phyloP scores from a whole-genome alignment of 768 basidiomycete species.

The Collybia sp. region DNA sequence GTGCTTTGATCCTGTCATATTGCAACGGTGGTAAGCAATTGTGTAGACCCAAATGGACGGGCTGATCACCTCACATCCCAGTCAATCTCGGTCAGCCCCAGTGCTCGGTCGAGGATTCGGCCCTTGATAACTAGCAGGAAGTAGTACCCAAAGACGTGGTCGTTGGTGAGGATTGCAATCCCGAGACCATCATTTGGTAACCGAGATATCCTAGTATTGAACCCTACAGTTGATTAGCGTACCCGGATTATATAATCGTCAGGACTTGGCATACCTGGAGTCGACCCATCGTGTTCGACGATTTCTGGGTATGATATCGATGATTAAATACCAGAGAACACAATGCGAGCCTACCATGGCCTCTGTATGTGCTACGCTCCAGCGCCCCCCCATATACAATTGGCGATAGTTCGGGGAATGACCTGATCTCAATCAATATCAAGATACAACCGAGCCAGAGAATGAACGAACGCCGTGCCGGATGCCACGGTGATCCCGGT shows the following conservation, averaged over 20 bases:
- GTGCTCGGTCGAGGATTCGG: conserved; percentile 8
- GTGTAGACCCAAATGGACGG: not conserved
- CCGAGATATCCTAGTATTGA: conserved; percentile 13
- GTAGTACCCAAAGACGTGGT: conserved; percentile 5
- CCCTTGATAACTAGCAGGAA: conserved; percentile 3
- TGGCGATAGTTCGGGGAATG: conserved; percentile 15
- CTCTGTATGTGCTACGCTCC: conserved; percentile 15
- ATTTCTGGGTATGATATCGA: conserved; percentile 1
- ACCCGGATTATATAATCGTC: not conserved
- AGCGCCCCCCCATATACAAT: conserved; percentile 24
- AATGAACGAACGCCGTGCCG: conserved; percentile 5
- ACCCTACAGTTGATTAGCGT: conserved; percentile 4
- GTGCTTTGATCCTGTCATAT: no score
- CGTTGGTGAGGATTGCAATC: conserved; percentile 9
- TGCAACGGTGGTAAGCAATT: no score
- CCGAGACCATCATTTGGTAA: conserved; percentile 7
- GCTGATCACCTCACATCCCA: conserved; percentile 3
- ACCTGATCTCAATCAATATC: not conserved
- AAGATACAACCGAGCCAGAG: not conserved
- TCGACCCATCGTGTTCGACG: conserved; percentile 15
- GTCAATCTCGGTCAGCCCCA: conserved; percentile 7
- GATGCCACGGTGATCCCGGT: not conserved
- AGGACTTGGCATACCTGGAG: conserved; percentile 8
- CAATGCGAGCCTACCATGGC: conserved; percentile 13
- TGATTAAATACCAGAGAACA: not conserved